phyloP scores from a whole-genome alignment of 768 basidiomycete genomes.

The Russula ochroleuca region DNA sequence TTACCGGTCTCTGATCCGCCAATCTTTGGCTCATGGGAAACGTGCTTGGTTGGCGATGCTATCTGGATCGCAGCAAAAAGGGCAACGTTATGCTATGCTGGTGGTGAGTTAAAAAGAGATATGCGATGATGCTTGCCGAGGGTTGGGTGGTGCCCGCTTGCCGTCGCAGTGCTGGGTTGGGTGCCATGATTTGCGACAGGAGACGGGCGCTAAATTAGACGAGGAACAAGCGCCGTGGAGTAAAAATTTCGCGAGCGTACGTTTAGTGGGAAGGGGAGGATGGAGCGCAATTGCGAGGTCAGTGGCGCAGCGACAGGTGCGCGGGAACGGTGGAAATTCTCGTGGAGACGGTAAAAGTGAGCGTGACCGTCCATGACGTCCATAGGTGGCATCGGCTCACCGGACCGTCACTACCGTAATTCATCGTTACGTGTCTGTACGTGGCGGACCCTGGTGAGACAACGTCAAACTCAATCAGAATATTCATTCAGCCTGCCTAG shows the following conservation, averaged over 20 bases:
- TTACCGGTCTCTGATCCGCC: conserved; percentile 26
- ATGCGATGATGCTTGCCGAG: conserved; percentile 7
- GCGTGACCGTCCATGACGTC: neutral
- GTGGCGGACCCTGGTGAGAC: neutral
- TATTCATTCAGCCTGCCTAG: neutral
- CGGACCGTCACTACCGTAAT: too few species aligned
- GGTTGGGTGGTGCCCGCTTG: neutral
- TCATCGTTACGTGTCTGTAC: too few species aligned
- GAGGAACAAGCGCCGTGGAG: neutral
- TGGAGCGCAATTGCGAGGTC: neutral
- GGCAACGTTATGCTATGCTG: conserved; percentile 9
- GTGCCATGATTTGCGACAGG: neutral
- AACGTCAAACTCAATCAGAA: neutral
- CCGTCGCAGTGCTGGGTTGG: neutral
- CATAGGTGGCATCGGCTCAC: too few species aligned
- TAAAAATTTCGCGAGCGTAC: neutral
- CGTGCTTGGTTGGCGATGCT: neutral
- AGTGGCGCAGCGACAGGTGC: neutral
- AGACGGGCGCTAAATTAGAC: neutral
- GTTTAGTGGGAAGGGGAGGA: neutral
- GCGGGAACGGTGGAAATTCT: neutral
- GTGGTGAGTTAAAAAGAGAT: neutral
- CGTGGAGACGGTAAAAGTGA: neutral
- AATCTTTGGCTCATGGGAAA: conserved; percentile 16
- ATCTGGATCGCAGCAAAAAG: neutral